These are phyloP conservation scores for Neocucurbitaria cava DNA, from an alignment of 2,329 filamentous ascomycete species.

Conservation along the genomic window DNA sequence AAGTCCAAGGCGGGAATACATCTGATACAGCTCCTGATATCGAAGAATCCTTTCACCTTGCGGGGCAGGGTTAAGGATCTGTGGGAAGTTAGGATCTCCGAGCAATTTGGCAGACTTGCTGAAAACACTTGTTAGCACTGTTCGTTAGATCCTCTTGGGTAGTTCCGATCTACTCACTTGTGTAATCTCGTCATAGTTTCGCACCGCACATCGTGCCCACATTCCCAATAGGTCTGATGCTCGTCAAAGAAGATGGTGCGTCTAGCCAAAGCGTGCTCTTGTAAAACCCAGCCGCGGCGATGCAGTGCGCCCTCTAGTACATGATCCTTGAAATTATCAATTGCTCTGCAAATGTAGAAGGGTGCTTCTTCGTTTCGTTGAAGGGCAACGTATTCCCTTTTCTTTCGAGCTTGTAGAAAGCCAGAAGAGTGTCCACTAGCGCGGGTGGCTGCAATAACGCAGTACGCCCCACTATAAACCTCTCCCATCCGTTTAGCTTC, in stretches of 20 bases:
- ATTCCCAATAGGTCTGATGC: constrained; percentile 36
- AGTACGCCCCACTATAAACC: not conserved
- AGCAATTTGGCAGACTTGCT: constrained; percentile 32
- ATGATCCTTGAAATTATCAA: constrained; percentile 30
- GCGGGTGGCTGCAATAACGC: not conserved
- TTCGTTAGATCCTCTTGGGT: no score
- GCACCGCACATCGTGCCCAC: constrained; percentile 23
- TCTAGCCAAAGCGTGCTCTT: constrained; percentile 32
- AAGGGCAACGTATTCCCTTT: not conserved
- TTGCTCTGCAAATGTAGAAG: constrained; percentile 13
- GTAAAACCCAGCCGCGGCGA: constrained; percentile 32
- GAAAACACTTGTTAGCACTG: no score
- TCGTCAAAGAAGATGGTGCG: constrained; percentile 34
- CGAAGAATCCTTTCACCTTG: constrained; percentile 21
- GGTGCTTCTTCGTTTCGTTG: not conserved
- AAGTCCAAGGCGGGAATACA: constrained; percentile 42
- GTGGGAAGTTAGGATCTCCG: constrained; percentile 36
- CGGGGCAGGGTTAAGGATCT: not conserved
- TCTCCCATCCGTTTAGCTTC: not conserved
- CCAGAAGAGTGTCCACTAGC: not conserved
- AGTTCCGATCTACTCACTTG: constrained; percentile 15
- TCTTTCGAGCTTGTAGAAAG: not conserved
- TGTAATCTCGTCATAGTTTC: constrained; percentile 15
- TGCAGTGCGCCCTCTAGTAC: constrained; percentile 21
- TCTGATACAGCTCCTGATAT: constrained; percentile 28